Evolutionary conservation across 176 grass and related monocot species (phyloP).

Genomic region (Saccharum officinarum): DNA sequence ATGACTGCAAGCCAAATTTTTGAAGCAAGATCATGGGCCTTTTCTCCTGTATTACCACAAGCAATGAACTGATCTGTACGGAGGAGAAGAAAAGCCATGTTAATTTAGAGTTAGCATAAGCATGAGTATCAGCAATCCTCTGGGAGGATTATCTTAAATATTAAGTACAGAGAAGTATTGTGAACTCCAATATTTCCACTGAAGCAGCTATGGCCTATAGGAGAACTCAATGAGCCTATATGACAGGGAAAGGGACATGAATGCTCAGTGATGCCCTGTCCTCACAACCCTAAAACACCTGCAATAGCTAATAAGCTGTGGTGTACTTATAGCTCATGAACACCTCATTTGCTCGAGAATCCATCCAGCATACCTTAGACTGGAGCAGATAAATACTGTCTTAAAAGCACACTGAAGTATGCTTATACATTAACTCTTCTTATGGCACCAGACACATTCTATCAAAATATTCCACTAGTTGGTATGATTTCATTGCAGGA

Average conservation of each 20-base stretch:
- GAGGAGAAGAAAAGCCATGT: neutral
- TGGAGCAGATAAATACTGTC: neutral
- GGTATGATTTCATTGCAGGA: neutral
- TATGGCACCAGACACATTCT: slow-evolving; percentile 7
- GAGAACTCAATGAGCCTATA: neutral
- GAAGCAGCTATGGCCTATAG: neutral
- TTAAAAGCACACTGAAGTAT: slow-evolving; percentile 8
- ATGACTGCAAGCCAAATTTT: slow-evolving; percentile 93
- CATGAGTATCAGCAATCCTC: neutral
- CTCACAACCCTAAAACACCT: slow-evolving; percentile 12
- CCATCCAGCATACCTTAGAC: neutral
- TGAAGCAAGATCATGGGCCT: slow-evolving; percentile 89
- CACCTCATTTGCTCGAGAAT: slow-evolving; percentile 4
- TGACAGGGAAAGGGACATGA: neutral
- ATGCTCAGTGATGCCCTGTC: neutral
- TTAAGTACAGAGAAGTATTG: neutral
- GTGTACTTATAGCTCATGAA: neutral
- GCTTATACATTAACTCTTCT: neutral
- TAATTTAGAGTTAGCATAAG: slow-evolving; percentile 3
- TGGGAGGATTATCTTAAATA: neutral
- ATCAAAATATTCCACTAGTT: neutral
- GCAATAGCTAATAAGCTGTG: neutral
- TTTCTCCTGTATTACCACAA: slow-evolving; percentile 81
- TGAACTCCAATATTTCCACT: slow-evolving; percentile 11
- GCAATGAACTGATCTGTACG: slow-evolving; percentile 96